Percentiles rank a stretch among this genome's conserved stretches.
Evolutionary conservation across 176 grass and related monocot species (phyloP).

Genomic region (Triticum urartu): DNA sequence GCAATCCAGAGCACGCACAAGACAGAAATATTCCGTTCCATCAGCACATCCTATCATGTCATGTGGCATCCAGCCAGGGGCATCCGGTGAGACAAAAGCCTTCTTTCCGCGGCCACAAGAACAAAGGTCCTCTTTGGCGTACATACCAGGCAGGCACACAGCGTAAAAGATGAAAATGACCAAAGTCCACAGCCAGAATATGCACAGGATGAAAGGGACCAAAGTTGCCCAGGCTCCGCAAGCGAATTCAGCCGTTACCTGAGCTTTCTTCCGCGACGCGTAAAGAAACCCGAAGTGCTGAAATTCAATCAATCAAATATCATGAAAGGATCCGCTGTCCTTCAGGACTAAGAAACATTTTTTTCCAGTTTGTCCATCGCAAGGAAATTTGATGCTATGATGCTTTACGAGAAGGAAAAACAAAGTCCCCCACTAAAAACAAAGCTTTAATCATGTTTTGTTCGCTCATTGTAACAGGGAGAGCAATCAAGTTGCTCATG

Average conservation of each 20-base stretch:
- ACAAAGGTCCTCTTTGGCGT: not conserved
- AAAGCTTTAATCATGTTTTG: not conserved
- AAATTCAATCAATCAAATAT: not conserved
- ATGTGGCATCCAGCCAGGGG: not conserved
- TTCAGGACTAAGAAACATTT: not conserved
- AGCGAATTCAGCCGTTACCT: not conserved
- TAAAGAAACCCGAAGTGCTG: constrained; percentile 7
- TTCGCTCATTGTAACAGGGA: no score
- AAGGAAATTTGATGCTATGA: not conserved
- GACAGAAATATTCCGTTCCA: not conserved
- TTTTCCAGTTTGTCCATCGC: not conserved
- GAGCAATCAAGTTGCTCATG: no score
- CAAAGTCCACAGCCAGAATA: constrained; percentile 19
- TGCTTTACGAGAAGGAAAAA: not conserved
- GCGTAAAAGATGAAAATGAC: constrained; percentile 16
- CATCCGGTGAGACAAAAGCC: not conserved
- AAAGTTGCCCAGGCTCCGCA: constrained; percentile 4
- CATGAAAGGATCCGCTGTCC: not conserved
- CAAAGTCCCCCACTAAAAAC: not conserved
- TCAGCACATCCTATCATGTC: constrained; percentile 5
- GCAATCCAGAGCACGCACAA: not conserved
- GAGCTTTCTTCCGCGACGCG: not conserved
- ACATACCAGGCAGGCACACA: not conserved
- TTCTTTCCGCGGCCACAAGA: not conserved
- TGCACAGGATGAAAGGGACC: constrained; percentile 17